Base-by-base conservation (phyloP, 805 yeast species). In the Lachancea kluyveri region DNA sequence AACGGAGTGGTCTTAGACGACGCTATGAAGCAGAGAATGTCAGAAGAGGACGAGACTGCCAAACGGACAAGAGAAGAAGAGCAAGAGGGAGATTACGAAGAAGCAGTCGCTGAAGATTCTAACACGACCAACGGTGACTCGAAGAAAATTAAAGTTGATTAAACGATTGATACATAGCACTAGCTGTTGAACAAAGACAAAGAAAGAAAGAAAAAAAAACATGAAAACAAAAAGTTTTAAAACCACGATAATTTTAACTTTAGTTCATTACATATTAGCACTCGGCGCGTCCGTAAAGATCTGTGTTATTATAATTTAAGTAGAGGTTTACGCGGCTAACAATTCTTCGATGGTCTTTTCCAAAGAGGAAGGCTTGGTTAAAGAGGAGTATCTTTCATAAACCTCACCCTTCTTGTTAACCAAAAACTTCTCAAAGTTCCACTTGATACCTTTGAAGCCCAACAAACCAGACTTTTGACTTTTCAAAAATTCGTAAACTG, bases 381-480 rank as follows among this genome's bases (percentile, higher is more conserved):
- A 57, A 4, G 94, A 75, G 9, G 80, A 70, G 59, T 64, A 77
- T 47, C 95, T 72, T 30, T 60, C 62, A 23, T 65, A 67, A 18
- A 79, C 84, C 0, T 62, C 44, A 18, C 86, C 86, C 1, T 68
- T 42, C 39, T 64, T 62, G 50, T 71, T 71, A 24, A 78, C 52
- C 28, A 78, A 36, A 51, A 78, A 78, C 62, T 82, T 82, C 50
- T 80, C 90, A 48, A 82, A 82, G 59, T 82, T 82, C 92, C 92
- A 82, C 51, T 76, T 70, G 41, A 81, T 72, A 30, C 82, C 79
- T 35, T 64, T 73, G 60, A 84, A 69, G 13, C 94, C 90, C 14
- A 81, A 62, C 23, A 63, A 36, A 9, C 76, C 77, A 4, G 67
- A 45, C 68, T 75, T 68, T 71, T 74, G 55, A 24, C 62, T 48